Conservation (phyloP, 1,139 yeast genomes). For the Taphrina confusa region DNA sequence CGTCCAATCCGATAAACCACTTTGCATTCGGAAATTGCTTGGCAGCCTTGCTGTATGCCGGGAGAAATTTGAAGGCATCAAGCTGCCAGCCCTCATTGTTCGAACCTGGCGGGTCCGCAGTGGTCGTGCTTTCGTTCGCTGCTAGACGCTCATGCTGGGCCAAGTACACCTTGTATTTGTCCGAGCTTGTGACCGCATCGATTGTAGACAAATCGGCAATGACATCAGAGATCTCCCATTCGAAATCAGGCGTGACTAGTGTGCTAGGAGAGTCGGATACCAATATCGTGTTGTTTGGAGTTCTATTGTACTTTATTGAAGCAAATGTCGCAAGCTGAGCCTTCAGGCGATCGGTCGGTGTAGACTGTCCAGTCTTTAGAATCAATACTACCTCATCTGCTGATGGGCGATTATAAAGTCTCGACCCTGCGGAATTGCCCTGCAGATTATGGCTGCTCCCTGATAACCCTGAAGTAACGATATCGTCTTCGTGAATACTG, state of each 20-base stretch:
- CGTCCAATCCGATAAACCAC: conserved; percentile 50
- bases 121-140: neutral
- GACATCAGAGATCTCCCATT: conserved; percentile 14
- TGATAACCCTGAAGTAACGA: too few species aligned
- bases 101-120: conserved; percentile 16
- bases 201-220: neutral
- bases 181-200: neutral
- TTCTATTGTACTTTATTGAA: conserved; percentile 8
- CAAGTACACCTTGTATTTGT: conserved; percentile 10
- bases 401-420: neutral
- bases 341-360: conserved; percentile 13
- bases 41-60: conserved; percentile 48
- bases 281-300: conserved; percentile 13
- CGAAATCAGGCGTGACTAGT: conserved; percentile 2
- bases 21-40: conserved; percentile 43
- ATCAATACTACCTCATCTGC: conserved; percentile 15
- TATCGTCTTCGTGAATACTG: too few species aligned
- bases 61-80: conserved; percentile 49
- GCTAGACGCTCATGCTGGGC: neutral
- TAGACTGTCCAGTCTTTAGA: conserved; percentile 21
- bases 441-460: too few species aligned
- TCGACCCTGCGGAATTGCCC: neutral
- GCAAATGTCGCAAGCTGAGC: conserved; percentile 31
- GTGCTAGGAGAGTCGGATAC: conserved; percentile 3
- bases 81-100: conserved; percentile 46